These are phyloP conservation scores for Monoraphidium neglectum DNA, from an alignment of 139 green algal species.

Conservation along the genomic window DNA sequence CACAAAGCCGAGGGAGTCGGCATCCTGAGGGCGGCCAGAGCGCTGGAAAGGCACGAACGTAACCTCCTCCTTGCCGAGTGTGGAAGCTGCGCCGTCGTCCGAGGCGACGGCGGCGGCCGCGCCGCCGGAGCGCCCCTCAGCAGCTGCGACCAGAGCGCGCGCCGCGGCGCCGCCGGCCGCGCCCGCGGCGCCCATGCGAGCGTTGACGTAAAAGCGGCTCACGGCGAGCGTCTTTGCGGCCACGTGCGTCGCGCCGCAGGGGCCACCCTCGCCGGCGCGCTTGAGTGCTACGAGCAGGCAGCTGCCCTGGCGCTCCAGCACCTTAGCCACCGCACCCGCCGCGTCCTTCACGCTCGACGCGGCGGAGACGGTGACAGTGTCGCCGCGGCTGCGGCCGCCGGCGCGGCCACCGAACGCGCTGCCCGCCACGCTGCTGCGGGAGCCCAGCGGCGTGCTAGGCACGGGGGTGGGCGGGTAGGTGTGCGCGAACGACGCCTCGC, in stretches of 20 bases:
- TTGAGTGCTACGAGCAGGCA: conserved; percentile 22
- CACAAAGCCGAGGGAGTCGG: conserved; percentile 15
- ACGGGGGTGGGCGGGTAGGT: no score
- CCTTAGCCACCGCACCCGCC: conserved; percentile 29
- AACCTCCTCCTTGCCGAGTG: no score
- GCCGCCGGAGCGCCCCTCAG: neutral
- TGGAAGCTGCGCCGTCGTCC: neutral
- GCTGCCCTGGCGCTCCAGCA: conserved; percentile 17
- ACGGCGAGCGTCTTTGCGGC: conserved; percentile 35
- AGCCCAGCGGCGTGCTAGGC: no score
- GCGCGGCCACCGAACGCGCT: neutral
- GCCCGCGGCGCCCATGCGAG: conserved; percentile 23
- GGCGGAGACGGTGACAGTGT: conserved; percentile 25
- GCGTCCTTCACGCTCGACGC: conserved; percentile 24
- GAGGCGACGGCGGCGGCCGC: neutral
- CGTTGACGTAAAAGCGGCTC: conserved; percentile 28
- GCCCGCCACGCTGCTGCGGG: no score
- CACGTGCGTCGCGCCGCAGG: conserved; percentile 18
- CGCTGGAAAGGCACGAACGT: no score
- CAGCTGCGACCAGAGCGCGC: conserved; percentile 7
- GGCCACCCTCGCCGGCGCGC: neutral
- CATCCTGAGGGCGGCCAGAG: neutral
- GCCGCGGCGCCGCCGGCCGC: conserved; percentile 17
- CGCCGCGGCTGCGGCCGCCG: neutral
- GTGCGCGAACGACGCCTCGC: neutral